These are phyloP conservation scores for barrel medic (Medicago truncatula) DNA, from an alignment of 306 rosid genomes.

Conservation along the genomic window DNA sequence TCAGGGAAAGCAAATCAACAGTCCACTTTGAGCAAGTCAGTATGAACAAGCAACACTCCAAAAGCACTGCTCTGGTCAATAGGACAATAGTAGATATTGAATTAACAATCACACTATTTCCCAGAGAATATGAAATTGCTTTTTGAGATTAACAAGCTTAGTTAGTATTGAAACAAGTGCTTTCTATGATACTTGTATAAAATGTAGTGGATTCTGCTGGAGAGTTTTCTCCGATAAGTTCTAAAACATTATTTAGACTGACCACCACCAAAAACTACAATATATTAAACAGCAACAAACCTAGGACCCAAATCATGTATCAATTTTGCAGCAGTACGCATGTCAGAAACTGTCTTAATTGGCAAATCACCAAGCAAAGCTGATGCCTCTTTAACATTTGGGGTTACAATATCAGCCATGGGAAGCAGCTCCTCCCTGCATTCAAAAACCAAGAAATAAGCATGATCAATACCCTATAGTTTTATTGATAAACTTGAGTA, in stretches of 20 bases:
- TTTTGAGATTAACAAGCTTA: conserved; percentile 9
- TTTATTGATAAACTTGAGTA: conserved; percentile 21
- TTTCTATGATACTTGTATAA: background rate
- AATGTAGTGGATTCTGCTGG: background rate
- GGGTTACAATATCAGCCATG: conserved; percentile 84
- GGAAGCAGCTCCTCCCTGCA: conserved; percentile 92
- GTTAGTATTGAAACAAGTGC: background rate
- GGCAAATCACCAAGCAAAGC: conserved; percentile 73
- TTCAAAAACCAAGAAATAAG: conserved; percentile 44
- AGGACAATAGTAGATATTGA: conserved; percentile 3
- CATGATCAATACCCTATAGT: conserved; percentile 34
- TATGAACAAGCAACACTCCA: background rate
- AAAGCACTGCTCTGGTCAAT: conserved; percentile 11
- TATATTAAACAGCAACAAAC: conserved; percentile 51
- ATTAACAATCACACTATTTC: conserved; percentile 11
- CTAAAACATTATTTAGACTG: conserved; percentile 16
- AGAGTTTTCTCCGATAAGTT: conserved; percentile 5
- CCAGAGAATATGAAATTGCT: conserved; percentile 17
- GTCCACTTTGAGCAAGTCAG: conserved; percentile 4
- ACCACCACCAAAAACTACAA: conserved; percentile 23
- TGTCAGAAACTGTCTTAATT: conserved; percentile 79
- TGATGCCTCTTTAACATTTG: conserved; percentile 91
- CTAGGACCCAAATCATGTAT: conserved; percentile 83
- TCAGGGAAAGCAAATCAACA: conserved; percentile 20
- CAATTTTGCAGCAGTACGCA: conserved; percentile 82